A percentile compares a stretch with the other conserved stretches of the same genome.
phyloP scores from a whole-genome alignment of 1,284 basidiomycete species.

The Vanrija sp. region DNA sequence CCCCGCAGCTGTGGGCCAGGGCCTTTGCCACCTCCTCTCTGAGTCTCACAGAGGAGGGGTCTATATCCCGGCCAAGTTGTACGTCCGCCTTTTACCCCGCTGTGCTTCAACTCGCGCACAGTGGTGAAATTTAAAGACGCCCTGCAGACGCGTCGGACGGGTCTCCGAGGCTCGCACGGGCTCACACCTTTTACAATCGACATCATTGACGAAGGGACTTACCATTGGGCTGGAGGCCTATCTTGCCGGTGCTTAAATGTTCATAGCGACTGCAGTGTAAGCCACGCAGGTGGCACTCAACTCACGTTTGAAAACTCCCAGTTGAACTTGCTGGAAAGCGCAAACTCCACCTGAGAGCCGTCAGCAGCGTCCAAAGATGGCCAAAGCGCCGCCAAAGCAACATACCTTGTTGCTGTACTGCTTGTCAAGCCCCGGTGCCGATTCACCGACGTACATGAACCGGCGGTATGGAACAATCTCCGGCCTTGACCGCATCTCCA shows the following conservation, averaged over 20 bases:
- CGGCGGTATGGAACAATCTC: slow-evolving; percentile 31
- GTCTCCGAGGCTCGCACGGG: slow-evolving; percentile 4
- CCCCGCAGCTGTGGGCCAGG: slow-evolving; percentile 7
- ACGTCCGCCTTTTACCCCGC: slow-evolving; percentile 21
- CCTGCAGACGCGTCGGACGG: background rate
- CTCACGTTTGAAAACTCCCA: slow-evolving; percentile 13
- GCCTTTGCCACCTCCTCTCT: slow-evolving; percentile 16
- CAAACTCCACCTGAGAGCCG: slow-evolving; percentile 26
- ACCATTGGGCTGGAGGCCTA: background rate
- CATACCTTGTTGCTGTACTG: slow-evolving; percentile 14
- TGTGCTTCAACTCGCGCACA: slow-evolving; percentile 3
- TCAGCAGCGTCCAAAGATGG: background rate
- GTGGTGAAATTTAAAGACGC: slow-evolving; percentile 8
- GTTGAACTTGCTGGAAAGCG: slow-evolving; percentile 20
- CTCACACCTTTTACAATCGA: slow-evolving; percentile 27
- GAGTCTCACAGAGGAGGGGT: slow-evolving; percentile 6
- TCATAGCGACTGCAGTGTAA: background rate
- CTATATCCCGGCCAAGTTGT: slow-evolving; percentile 13
- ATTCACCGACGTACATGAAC: slow-evolving; percentile 31
- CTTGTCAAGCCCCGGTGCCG: slow-evolving; percentile 8
- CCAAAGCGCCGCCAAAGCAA: background rate
- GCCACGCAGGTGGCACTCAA: background rate
- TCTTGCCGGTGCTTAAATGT: too few relatives aligned
- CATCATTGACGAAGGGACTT: slow-evolving; percentile 24
- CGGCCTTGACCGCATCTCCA: slow-evolving; percentile 24